These are phyloP conservation scores for Davidsoniella eucalypti DNA, from an alignment of 2,329 filamentous ascomycete species.

Conservation along the genomic window DNA sequence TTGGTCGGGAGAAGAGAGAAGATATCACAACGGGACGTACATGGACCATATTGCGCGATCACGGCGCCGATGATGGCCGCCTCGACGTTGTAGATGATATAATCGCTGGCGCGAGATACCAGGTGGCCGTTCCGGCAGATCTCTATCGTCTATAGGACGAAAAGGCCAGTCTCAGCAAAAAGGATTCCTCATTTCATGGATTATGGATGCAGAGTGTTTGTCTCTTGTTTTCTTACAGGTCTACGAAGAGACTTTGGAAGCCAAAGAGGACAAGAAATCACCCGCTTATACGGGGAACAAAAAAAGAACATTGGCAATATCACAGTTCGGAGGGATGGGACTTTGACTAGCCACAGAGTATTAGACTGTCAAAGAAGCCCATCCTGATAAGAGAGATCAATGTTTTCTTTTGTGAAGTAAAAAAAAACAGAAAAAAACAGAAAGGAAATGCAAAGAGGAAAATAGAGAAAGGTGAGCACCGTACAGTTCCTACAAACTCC, in stretches of 20 bases:
- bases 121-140: slow-evolving; percentile 89
- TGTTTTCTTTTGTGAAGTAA: too few relatives aligned
- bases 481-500: slow-evolving; percentile 80
- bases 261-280: slow-evolving; percentile 14
- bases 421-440: too few relatives aligned
- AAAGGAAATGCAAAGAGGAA: too few relatives aligned
- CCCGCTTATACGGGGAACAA: not conserved
- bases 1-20: not conserved
- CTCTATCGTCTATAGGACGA: slow-evolving; percentile 49
- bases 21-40: slow-evolving; percentile 33
- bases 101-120: slow-evolving; percentile 92
- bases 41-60: slow-evolving; percentile 79
- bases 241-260: not conserved
- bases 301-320: not conserved
- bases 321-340: too few relatives aligned
- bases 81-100: slow-evolving; percentile 97
- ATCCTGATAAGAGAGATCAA: too few relatives aligned
- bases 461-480: slow-evolving; percentile 19
- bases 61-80: slow-evolving; percentile 78
- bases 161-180: slow-evolving; percentile 32
- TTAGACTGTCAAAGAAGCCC: too few relatives aligned
- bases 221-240: not conserved
- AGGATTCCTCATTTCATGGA: slow-evolving; percentile 16
- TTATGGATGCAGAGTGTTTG: not conserved
- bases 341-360: too few relatives aligned